Base-by-base conservation (phyloP, 495 filamentous ascomycete species). In the Jackrogersella multiformis region DNA sequence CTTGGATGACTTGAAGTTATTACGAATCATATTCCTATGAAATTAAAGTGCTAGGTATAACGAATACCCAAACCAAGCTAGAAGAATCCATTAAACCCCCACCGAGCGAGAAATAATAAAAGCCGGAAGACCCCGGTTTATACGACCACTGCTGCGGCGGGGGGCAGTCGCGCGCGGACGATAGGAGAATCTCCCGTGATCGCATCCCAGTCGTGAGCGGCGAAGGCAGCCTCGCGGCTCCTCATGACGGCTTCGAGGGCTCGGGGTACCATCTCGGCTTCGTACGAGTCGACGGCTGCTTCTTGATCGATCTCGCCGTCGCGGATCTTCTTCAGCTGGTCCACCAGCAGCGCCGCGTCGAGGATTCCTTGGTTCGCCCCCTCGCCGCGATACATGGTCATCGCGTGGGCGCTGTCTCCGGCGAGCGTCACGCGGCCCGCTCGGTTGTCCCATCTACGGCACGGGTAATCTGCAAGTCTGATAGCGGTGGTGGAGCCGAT, bases 341-440 rank as follows among this genome's bases (percentile, higher is more conserved):
- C 75, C 0, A 75, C 72, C 15, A 88, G 69, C 41, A 78, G 71
- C 3, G 74, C 69, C 4, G 81, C 79, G 68, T 89, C 87, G 15
- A 80, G 74, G 35, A 88, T 82, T 4, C 82, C 84, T 46, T 88
- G 84, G 44, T 89, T 89, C 5, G 84, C 85, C 0, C 80, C 87
- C 74, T 89, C 86, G 5, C 87, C 86, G 28, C 85, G 77, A 61
- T 77, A 86, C 85, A 87, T 86, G 0, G 85, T 85, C 85, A 88
- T 88, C 3, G 86, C 80, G 74, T 88, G 84, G 2, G 84, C 83
- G 1, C 85, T 81, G 73, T 88, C 86, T 3, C 86, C 85, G 2
- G 82, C 69, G 2, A 87, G 64, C 1, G 83, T 80, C 6, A 80
- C 81, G 12, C 78, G 74, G 4, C 81, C 80, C 38, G 74, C 75